Evolutionary conservation across 331 rosid species (phyloP).

Genomic region (Arachis monticola): DNA sequence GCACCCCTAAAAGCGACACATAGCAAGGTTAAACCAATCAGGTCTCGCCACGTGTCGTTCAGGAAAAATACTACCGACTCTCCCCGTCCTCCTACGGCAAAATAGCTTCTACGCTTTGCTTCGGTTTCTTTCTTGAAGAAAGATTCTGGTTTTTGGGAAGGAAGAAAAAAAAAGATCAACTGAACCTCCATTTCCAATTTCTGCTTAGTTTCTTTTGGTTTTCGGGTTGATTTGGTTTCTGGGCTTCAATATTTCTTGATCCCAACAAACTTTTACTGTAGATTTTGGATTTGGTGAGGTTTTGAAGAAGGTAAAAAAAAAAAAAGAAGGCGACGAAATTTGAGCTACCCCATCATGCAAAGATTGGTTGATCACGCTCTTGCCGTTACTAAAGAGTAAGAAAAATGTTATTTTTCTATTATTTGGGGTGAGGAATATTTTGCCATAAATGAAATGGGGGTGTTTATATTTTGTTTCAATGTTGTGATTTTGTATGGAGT

Average conservation of each 20-base stretch:
- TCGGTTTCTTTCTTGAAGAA: not conserved
- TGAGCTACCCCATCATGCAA: constrained; percentile 51
- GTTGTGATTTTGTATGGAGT: not conserved
- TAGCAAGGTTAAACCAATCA: not conserved
- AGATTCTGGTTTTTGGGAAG: not conserved
- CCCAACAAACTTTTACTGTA: constrained; percentile 1
- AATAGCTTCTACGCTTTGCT: not conserved
- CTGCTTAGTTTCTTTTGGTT: constrained; percentile 4
- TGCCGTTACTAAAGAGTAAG: constrained; percentile 87
- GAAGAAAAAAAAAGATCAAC: not conserved
- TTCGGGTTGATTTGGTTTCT: constrained; percentile 37
- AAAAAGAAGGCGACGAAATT: not conserved
- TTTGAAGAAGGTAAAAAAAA: not conserved
- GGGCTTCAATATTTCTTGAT: constrained; percentile 19
- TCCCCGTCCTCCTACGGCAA: constrained; percentile 3
- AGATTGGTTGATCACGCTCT: constrained; percentile 68
- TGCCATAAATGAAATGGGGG: not conserved
- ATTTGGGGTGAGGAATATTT: not conserved
- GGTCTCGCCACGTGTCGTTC: constrained; percentile 20
- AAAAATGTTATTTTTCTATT: no score
- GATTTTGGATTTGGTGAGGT: constrained; percentile 27
- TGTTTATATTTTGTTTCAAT: constrained; percentile 1
- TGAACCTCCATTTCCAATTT: not conserved
- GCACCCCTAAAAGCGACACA: not conserved
- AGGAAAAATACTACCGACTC: constrained; percentile 42